phyloP scores from a whole-genome alignment of 2,329 filamentous ascomycete species.

The Xylaria hypoxylon region DNA sequence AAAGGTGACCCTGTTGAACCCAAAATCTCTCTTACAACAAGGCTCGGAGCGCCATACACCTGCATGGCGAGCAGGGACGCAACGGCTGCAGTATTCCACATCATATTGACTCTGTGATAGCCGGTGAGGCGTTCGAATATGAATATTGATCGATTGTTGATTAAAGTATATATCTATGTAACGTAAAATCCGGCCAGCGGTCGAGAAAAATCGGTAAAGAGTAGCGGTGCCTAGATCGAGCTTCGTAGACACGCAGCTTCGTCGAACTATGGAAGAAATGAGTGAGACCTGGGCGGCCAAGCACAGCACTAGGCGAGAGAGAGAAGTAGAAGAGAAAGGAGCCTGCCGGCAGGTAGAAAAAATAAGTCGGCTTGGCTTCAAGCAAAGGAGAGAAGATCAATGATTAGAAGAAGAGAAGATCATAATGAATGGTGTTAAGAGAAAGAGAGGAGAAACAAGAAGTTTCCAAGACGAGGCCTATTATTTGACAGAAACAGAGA shows the following conservation, averaged over 20 bases:
- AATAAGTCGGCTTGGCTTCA: conserved; percentile 46
- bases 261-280: conserved; percentile 37
- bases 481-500: conserved; percentile 27
- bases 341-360: conserved; percentile 52
- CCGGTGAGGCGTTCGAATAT: neutral
- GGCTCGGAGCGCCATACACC: conserved; percentile 51
- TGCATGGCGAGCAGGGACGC: conserved; percentile 53
- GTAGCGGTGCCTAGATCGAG: conserved; percentile 30
- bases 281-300: conserved; percentile 29
- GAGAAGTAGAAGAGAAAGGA: conserved; percentile 43
- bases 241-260: conserved; percentile 23
- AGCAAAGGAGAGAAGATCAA: conserved; percentile 35
- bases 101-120: conserved; percentile 49
- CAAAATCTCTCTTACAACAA: conserved; percentile 37
- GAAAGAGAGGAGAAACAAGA: conserved; percentile 38
- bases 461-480: conserved; percentile 34
- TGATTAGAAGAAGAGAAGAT: conserved; percentile 42
- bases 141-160: conserved; percentile 9
- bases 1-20: conserved; percentile 30
- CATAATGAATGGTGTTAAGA: conserved; percentile 34
- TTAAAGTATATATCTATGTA: conserved; percentile 19
- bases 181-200: conserved; percentile 44
- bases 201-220: conserved; percentile 41
- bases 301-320: conserved; percentile 39
- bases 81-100: conserved; percentile 52